Conservation (phyloP, 2,329 filamentous ascomycete genomes). For the Alternaria ventricosa region DNA sequence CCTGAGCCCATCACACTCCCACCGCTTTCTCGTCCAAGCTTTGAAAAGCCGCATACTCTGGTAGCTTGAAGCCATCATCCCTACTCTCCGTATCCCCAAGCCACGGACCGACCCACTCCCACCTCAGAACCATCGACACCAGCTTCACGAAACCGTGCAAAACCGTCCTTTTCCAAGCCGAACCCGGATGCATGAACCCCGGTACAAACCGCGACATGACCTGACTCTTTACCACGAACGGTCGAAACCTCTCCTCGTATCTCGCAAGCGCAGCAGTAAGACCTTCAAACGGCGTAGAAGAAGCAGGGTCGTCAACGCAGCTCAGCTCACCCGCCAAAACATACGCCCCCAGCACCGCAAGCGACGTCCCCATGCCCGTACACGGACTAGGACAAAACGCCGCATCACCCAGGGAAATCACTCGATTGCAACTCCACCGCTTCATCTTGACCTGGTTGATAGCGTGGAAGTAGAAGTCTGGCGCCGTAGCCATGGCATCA, state of each 20-base stretch:
- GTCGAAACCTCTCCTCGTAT: not conserved
- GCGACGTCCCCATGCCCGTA: constrained; percentile 51
- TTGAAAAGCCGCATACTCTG: not conserved
- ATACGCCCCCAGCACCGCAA: constrained; percentile 50
- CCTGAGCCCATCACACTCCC: not conserved
- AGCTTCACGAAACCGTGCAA: not conserved
- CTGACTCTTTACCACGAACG: not conserved
- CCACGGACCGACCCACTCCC: not conserved
- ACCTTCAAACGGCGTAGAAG: too few species aligned
- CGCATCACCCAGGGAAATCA: constrained; percentile 63
- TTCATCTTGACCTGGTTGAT: not conserved
- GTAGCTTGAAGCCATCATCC: not conserved
- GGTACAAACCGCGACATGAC: not conserved
- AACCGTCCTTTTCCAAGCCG: not conserved
- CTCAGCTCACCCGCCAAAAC: constrained; percentile 45
- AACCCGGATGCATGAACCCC: not conserved
- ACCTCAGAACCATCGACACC: not conserved
- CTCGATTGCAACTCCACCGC: constrained; percentile 30
- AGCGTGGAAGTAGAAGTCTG: not conserved
- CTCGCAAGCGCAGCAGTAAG: not conserved
- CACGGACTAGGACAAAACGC: constrained; percentile 58
- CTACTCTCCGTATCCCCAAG: not conserved
- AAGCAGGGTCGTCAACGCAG: not conserved
- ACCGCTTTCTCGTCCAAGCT: not conserved
- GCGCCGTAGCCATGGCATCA: not conserved